These are phyloP conservation scores for Biscogniauxia marginata DNA, from an alignment of 2,329 filamentous ascomycete species.

Conservation along the genomic window DNA sequence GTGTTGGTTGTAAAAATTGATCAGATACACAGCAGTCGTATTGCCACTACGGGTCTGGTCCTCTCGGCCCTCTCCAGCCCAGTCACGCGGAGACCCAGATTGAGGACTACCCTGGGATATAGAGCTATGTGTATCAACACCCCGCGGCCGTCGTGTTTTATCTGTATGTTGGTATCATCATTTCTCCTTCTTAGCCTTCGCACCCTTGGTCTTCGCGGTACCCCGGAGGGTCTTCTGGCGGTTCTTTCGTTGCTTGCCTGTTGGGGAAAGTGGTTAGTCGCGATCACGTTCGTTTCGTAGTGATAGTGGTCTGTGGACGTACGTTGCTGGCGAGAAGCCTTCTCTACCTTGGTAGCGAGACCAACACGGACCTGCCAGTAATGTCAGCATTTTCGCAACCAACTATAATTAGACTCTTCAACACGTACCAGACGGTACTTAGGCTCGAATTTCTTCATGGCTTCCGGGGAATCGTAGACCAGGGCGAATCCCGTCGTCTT, in stretches of 20 bases:
- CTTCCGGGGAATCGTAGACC: conserved; percentile 96
- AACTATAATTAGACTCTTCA: too few species aligned
- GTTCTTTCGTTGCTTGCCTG: conserved; percentile 99
- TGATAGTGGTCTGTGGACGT: conserved; percentile 51
- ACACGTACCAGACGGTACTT: conserved; percentile 95
- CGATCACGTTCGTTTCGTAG: conserved; percentile 8
- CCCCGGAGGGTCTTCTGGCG: conserved; percentile 97
- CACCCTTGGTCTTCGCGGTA: conserved; percentile 97
- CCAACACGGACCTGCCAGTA: conserved; percentile 96
- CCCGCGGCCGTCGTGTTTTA: background rate
- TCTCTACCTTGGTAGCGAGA: conserved; percentile 91
- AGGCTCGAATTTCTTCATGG: conserved; percentile 99
- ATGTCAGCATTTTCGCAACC: too few species aligned
- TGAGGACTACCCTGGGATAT: background rate
- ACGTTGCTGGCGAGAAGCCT: conserved; percentile 98
- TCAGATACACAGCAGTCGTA: background rate
- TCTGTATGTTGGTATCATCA: background rate
- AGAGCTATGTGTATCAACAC: background rate
- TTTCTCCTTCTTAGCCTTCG: conserved; percentile 84
- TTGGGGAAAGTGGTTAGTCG: conserved; percentile 23
- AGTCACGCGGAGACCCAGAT: background rate
- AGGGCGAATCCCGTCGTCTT: conserved; percentile 99
- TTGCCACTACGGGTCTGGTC: background rate
- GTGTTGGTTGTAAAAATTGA: background rate
- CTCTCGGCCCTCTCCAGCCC: background rate